Evolutionary conservation across 306 rosid genomes (phyloP), one percentile per base, ranked within the genome.

Genomic region (Casuarina glauca): DNA sequence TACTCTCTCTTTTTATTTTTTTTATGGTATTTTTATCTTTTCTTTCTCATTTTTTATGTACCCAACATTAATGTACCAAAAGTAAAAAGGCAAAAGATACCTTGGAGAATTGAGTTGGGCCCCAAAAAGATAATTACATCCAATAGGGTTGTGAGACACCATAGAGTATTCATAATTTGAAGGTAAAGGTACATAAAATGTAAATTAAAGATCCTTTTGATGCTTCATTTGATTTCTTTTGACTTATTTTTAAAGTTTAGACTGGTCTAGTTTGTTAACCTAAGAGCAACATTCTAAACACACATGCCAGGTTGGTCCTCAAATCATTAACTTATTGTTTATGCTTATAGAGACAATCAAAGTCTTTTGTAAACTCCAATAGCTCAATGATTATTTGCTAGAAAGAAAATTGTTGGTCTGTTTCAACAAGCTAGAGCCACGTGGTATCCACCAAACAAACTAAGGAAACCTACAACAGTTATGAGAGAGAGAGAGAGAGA

Each of bases 321-420:
- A 70, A 82, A 83, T 75, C 73, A 81, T 78, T 35, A 69, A 68
- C 42, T 32, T 63, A 78, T 52, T 76, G 41, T 74, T 49, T 73
- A 69, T 69, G 68, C 46, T n/a, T 69, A 78, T 32, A 6, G 70
- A 80, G 84, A 76, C 62, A 82, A 77, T 88, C 82, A 76, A 71
- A 80, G 78, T 81, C 74, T 79, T 79, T 75, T 81, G 46, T 74
- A 63, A 73, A 52, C 81, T 80, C 91, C 81, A 80, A 81, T 84
- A 79, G 35, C 19, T 69, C 70, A 80, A 80, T 20, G 80, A 80
- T 80, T 36, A 69, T 38, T 36, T 2, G 44, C 10, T 26, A 76
- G 60, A 44, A 72, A 51, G 5, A 15, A 35, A 4, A 62, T 44
- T 62, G 36, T 16, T 12, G 69, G 17, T 35, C 61, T 2, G 36